Base-by-base conservation (phyloP, 2,329 filamentous ascomycete species). In the Nemania serpens region DNA sequence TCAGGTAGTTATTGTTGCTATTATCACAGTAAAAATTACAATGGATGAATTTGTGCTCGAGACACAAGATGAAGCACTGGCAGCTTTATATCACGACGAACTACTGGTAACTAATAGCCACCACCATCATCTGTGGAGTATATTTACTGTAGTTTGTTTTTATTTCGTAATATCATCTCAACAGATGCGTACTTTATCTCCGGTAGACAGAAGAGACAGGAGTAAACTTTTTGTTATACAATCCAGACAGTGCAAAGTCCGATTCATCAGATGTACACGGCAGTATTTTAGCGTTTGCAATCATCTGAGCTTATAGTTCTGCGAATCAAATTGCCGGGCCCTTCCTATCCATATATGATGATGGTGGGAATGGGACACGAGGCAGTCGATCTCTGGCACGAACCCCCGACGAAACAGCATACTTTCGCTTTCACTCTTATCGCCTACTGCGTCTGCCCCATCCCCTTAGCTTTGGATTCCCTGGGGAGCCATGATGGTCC, bases 221-320 rank as follows among this genome's bases (percentile, higher is more conserved):
- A 34, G 25, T 50, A 6, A 50, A 37, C 29, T 37, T 37, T 50
- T 48, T 47, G 29, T 50, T 50, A 50, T 50, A 50, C 47, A 50
- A 37, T 22, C 9, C 47, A 50, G 47, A 50, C 47, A 37, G 29
- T 15, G 13, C 15, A n/a, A 18, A 7, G 34, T 37, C 33, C 11
- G 29, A 48, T 18, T 48, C 7, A 36, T n/a, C 20, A 50, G n/a
- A 50, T 9, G 18, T 37, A 50, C 47, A 37, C 10, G 17, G 18
- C n/a, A 50, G 47, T 48, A 22, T 22, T 13, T 50, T 22, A 18
- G 33, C 17, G 47, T 50, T 29, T 50, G 33, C 33, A 37, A 50
- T 20, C 2, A 17, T 43, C n/a, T 43, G 15, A 20, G 41, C 5
- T 17, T 50, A 29, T 37, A 37, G 33, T 37, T 34, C 18, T 12